A percentile compares a stretch with the other conserved stretches of the same genome.
These are phyloP conservation scores for Oryza brachyantha DNA, from an alignment of 176 grass and related monocot species.

Conservation along the genomic window DNA sequence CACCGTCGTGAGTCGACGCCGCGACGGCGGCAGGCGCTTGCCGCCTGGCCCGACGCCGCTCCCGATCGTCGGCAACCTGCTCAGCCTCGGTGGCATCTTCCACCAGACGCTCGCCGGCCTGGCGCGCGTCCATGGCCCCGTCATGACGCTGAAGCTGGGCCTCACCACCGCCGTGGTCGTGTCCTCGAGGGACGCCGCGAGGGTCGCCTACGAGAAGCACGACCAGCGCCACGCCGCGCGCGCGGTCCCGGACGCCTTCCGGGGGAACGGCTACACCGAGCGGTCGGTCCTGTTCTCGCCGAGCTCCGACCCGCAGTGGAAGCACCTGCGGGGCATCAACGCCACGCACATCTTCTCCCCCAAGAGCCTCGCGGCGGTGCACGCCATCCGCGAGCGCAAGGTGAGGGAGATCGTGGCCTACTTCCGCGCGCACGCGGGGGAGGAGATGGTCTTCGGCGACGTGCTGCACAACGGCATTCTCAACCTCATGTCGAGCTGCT, in stretches of 20 bases:
- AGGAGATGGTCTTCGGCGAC: not conserved
- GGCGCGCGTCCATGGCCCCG: constrained; percentile 13
- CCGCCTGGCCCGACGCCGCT: constrained; percentile 33
- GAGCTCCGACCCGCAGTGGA: constrained; percentile 29
- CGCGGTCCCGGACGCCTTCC: constrained; percentile 12
- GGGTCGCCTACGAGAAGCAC: constrained; percentile 26
- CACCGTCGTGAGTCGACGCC: not conserved
- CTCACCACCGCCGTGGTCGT: constrained; percentile 21
- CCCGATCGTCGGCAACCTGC: constrained; percentile 41
- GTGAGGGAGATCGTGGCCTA: not conserved
- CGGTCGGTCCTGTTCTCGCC: constrained; percentile 17
- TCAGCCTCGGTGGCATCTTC: constrained; percentile 14
- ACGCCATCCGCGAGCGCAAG: constrained; percentile 23
- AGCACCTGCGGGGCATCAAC: constrained; percentile 19
- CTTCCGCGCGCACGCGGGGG: not conserved
- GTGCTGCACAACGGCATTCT: constrained; percentile 3
- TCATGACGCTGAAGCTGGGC: constrained; percentile 37
- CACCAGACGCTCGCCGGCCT: constrained; percentile 39
- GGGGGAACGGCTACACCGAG: not conserved
- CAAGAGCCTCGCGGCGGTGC: not conserved
- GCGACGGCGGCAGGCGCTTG: not conserved
- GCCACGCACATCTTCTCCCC: constrained; percentile 28
- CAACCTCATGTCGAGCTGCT: constrained; percentile 23
- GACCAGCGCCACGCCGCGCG: constrained; percentile 26
- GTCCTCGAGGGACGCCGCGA: constrained; percentile 27